These are phyloP conservation scores for Trichomonas gallinae DNA, from an alignment of 208 protist genomes.

Conservation along the genomic window DNA sequence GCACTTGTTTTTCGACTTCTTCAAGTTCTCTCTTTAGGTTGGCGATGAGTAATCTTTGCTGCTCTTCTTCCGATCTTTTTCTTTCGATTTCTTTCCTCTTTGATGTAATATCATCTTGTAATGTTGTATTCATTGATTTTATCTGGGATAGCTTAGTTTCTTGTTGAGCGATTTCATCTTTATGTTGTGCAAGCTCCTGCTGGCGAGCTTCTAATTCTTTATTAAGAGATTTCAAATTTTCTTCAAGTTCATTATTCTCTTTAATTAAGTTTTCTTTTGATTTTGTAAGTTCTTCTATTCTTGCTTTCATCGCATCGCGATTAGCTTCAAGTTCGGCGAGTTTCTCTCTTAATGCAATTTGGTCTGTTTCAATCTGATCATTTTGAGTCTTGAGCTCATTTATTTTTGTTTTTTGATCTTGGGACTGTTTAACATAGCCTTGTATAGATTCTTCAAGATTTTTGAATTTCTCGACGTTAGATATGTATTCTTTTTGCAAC, in stretches of 20 bases:
- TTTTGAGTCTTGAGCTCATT: background rate
- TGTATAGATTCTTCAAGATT: background rate
- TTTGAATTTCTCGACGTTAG: background rate
- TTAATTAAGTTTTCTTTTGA: background rate
- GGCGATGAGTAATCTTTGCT: background rate
- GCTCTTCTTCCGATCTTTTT: background rate
- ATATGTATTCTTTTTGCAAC: background rate
- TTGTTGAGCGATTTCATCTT: background rate
- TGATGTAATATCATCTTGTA: background rate
- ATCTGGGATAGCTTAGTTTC: background rate
- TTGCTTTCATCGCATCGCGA: background rate
- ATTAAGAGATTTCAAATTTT: background rate
- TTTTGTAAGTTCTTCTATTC: background rate
- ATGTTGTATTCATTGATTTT: background rate
- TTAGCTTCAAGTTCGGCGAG: background rate
- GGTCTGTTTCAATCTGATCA: background rate
- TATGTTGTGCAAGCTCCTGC: background rate
- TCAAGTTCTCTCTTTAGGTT: background rate
- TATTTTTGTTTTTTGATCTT: background rate
- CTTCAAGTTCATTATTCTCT: background rate
- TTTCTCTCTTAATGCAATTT: background rate
- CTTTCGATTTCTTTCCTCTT: background rate
- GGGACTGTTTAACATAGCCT: background rate
- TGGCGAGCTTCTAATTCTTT: background rate
- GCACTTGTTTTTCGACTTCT: background rate